Evolutionary conservation across 306 rosid genomes (phyloP).

Genomic region (Calophaca sinica): DNA sequence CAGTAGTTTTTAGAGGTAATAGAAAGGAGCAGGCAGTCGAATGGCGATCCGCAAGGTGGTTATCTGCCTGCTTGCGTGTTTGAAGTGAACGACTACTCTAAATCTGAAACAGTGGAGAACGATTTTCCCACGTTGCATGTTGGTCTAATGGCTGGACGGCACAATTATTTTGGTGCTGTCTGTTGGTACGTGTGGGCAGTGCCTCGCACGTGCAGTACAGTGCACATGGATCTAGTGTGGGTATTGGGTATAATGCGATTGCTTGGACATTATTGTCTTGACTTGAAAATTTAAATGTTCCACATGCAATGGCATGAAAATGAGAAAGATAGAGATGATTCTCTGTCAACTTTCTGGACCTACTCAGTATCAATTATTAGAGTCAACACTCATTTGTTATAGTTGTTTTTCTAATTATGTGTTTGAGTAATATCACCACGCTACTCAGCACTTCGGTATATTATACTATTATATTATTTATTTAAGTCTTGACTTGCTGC

Average conservation of each 20-base stretch:
- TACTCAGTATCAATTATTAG: conserved; percentile 44
- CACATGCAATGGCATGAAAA: conserved; percentile 24
- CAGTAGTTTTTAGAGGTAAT: too few species aligned
- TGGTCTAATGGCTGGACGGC: conserved; percentile 55
- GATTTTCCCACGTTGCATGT: conserved; percentile 63
- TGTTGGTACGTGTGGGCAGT: conserved; percentile 46
- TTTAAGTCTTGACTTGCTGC: too few species aligned
- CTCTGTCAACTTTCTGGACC: conserved; percentile 49
- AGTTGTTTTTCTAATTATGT: background rate
- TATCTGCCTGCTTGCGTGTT: background rate
- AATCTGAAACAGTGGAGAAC: conserved; percentile 11
- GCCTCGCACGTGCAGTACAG: conserved; percentile 46
- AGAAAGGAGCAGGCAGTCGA: too few species aligned
- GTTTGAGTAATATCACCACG: conserved; percentile 1
- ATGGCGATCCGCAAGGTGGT: too few species aligned
- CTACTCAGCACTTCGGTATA: too few species aligned
- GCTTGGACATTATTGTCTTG: background rate
- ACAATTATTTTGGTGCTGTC: conserved; percentile 45
- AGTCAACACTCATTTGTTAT: conserved; percentile 13
- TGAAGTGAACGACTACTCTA: background rate
- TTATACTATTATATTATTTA: too few species aligned
- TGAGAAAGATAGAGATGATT: conserved; percentile 34
- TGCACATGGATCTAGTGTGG: conserved; percentile 40
- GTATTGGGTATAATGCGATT: background rate
- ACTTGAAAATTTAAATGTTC: background rate